A percentile compares a stretch with the other conserved stretches of the same genome.
Conservation (phyloP, 140 eudicot species). For the Flaveria floridana region DNA sequence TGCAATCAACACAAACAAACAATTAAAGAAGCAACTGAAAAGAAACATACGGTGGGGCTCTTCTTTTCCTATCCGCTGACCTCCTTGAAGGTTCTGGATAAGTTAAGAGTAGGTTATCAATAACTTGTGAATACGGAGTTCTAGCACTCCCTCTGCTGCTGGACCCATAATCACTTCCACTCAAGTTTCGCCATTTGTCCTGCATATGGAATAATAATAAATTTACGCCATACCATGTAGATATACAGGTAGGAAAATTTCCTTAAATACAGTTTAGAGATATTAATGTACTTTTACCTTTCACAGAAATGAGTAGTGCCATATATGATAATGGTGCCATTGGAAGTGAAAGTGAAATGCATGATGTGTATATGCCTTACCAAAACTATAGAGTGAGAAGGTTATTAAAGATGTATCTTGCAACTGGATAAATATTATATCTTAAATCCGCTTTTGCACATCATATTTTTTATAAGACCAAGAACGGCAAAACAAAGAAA, state of each 20-base stretch:
- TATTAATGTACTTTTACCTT: not conserved
- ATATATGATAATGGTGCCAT: not conserved
- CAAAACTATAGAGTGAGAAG: conserved; percentile 4
- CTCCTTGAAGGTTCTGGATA: not conserved
- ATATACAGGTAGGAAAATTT: not conserved
- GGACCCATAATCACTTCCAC: conserved; percentile 11
- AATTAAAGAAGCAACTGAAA: not conserved
- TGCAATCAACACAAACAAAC: conserved; percentile 8
- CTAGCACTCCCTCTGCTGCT: not conserved
- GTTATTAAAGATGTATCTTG: conserved; percentile 4
- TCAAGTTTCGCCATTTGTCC: conserved; percentile 45
- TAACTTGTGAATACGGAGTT: not conserved
- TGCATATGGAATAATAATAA: conserved; percentile 16
- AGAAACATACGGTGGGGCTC: conserved; percentile 13
- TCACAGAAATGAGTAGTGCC: not conserved
- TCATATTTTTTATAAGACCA: not conserved
- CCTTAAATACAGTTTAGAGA: not conserved
- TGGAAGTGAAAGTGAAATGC: conserved; percentile 1
- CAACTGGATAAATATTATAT: not conserved
- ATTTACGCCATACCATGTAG: conserved; percentile 10
- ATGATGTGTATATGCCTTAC: not conserved
- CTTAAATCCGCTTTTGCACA: not conserved
- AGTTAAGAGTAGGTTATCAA: not conserved
- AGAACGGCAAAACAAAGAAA: not conserved
- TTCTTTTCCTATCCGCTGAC: conserved; percentile 8